These are phyloP conservation scores for Coemansia sp. DNA, from an alignment of 192 early-diverging fungal species.

Conservation along the genomic window DNA sequence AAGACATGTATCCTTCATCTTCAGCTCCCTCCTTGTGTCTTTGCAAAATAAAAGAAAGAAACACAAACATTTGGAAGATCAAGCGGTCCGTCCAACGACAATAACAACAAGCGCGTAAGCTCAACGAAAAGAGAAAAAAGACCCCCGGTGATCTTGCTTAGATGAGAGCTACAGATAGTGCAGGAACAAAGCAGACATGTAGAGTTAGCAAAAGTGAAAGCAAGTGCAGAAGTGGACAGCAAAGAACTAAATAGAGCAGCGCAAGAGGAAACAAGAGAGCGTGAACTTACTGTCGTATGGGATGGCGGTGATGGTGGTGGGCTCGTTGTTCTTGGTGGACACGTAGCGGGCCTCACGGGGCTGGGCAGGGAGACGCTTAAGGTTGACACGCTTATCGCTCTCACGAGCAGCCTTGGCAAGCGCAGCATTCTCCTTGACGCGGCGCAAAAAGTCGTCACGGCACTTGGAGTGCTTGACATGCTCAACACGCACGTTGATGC, in stretches of 20 bases:
- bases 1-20: neutral
- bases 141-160: constrained; percentile 22
- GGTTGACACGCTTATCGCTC: constrained; percentile 70
- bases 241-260: neutral
- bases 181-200: neutral
- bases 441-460: constrained; percentile 94
- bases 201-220: constrained; percentile 4
- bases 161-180: constrained; percentile 47
- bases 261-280: neutral
- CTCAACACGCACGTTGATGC: constrained; percentile 97
- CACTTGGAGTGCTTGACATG: constrained; percentile 99
- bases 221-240: neutral
- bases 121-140: constrained; percentile 1
- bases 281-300: constrained; percentile 81
- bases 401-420: constrained; percentile 82
- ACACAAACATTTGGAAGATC: no score
- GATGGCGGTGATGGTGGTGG: constrained; percentile 92
- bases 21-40: no score
- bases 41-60: no score
- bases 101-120: constrained; percentile 6
- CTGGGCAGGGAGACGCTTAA: constrained; percentile 89
- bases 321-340: constrained; percentile 84
- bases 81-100: neutral
- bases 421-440: constrained; percentile 94
- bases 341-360: constrained; percentile 89